Evolutionary conservation across 192 early-diverging fungal species (phyloP).

Genomic region (Backusella luteola): DNA sequence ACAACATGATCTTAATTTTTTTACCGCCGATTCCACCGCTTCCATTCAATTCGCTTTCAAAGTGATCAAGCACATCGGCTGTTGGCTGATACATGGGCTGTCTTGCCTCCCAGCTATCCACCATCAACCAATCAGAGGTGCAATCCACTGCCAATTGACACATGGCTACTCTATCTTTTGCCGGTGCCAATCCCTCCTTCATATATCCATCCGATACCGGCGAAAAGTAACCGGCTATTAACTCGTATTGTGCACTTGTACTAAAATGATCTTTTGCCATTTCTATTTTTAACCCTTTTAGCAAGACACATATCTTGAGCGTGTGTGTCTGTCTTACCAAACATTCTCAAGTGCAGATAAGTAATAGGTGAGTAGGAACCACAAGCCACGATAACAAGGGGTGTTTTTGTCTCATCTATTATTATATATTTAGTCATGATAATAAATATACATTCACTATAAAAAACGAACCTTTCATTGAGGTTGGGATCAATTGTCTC

Average conservation of each 20-base stretch:
- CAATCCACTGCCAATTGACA: conserved; percentile 83
- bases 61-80: conserved; percentile 91
- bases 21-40: conserved; percentile 57
- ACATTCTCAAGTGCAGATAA: conserved; percentile 97
- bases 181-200: conserved; percentile 88
- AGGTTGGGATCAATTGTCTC: conserved; percentile 15
- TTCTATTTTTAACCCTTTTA: conserved; percentile 47
- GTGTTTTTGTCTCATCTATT: conserved; percentile 64
- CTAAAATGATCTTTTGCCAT: conserved; percentile 92
- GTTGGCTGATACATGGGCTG: conserved; percentile 82
- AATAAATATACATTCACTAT: background rate
- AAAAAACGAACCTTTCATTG: conserved; percentile 23
- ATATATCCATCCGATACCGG: conserved; percentile 94
- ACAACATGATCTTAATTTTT: conserved; percentile 81
- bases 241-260: conserved; percentile 73
- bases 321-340: conserved; percentile 64
- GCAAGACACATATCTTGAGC: too few species aligned
- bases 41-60: conserved; percentile 85
- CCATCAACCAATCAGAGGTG: conserved; percentile 91
- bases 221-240: conserved; percentile 95
- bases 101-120: conserved; percentile 91
- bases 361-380: conserved; percentile 98
- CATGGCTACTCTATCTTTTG: conserved; percentile 89
- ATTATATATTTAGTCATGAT: conserved; percentile 26
- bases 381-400: conserved; percentile 92